Evolutionary conservation across 768 basidiomycete species (phyloP), one percentile per base, ranked within the genome.

Genomic region (Termitomyces eurrhizus): DNA sequence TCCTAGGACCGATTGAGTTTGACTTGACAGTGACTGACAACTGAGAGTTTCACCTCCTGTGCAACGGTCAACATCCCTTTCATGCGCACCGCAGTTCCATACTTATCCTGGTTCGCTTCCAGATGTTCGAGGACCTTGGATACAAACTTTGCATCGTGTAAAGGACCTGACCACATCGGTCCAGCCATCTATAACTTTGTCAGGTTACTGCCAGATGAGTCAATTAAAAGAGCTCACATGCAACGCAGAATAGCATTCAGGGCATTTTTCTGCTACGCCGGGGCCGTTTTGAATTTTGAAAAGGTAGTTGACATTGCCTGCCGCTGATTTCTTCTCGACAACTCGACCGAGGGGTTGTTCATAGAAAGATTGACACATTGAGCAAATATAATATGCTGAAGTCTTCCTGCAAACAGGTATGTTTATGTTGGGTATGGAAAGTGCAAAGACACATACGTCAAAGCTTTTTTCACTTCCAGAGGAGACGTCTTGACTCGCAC

Each of bases 11-110:
- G 21, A 7, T 50, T 61, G 0, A 61, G 35, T 56, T 18, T 21
- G 11, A 26, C 7, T 33, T 29, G 18, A 14, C 24, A 46, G 26
- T 52, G 50, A 33, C 36, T 52, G 50, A 33, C 36, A 55, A 21
- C 32, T 21, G 42, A 36, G 29, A 13, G 24, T 18, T 45, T 50
- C n/a, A 91, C 96, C 78, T 96, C 90, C 72, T 87, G 84, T 0
- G 95, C 95, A 2, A 97, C 82, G 7, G 89, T 87, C 50, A 98
- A 75, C 97, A 99, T 98, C 1, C 97, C 97, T 73, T 88, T 90
- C 89, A 99, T 98, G 56, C 97, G 81, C 0, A 82, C 66, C 16
- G 83, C 80, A 0, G 95, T 98, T 11, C 89, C 88, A 68, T 95
- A 98, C 44, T 80, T 80, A 44, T 78, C 77, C 63, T 82, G 70